Evolutionary conservation across 2,329 filamentous ascomycete species (phyloP).

Genomic region (Calonectria leucothoes): DNA sequence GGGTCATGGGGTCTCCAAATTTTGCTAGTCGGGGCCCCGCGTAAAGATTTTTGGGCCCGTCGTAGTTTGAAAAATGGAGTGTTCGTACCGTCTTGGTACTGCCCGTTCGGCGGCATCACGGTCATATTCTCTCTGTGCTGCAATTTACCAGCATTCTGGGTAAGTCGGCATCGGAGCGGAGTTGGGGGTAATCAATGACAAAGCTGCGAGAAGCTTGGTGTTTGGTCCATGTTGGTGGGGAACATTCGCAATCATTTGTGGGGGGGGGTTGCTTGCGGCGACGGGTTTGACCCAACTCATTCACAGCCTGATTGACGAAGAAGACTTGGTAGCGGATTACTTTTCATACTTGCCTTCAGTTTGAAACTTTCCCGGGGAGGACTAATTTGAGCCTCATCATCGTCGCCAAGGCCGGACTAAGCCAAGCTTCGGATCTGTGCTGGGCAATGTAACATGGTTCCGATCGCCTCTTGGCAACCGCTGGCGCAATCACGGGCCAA

Average conservation of each 20-base stretch:
- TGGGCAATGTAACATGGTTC: not conserved
- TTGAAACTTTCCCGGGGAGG: not conserved
- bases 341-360: not conserved
- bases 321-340: too few relatives aligned
- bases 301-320: not conserved
- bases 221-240: not conserved
- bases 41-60: not conserved
- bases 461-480: not conserved
- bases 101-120: constrained; percentile 3
- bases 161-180: constrained; percentile 7
- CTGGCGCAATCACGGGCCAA: not conserved
- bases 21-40: not conserved
- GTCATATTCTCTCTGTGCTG: not conserved
- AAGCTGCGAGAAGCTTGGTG: not conserved
- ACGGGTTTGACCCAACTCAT: not conserved
- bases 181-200: constrained; percentile 1
- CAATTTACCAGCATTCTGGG: not conserved
- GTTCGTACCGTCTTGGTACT: not conserved
- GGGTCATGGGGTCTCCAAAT: constrained; percentile 8
- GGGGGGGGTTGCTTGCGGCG: not conserved
- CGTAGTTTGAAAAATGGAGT: constrained; percentile 6
- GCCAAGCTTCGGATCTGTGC: not conserved
- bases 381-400: not conserved
- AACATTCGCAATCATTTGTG: not conserved
- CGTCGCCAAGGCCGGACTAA: not conserved